Percentiles rank a stretch among this genome's conserved stretches.
Conservation (phyloP, 257 asterid genomes). For the Penstemon eatonii region DNA sequence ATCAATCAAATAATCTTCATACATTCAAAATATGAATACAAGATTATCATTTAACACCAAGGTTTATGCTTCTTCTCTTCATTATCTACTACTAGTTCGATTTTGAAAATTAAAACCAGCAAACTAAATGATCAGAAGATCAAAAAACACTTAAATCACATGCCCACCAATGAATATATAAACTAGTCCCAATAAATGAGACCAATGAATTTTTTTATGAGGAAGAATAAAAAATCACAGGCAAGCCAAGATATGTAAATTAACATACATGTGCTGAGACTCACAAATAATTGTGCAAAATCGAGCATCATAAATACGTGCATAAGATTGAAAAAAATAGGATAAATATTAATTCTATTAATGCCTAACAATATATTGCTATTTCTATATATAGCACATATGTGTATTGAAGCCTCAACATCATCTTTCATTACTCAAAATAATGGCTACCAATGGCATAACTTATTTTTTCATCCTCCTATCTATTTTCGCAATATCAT, state of each 20-base stretch:
- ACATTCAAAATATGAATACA: too few species aligned
- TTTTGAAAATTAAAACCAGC: neutral
- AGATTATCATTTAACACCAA: too few species aligned
- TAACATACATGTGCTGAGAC: neutral
- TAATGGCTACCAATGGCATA: slow-evolving; percentile 11
- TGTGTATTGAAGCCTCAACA: slow-evolving; percentile 5
- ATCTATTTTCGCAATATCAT: slow-evolving; percentile 10
- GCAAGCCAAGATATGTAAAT: neutral
- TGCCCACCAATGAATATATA: neutral
- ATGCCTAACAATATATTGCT: neutral
- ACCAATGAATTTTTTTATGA: neutral
- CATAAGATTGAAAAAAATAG: neutral
- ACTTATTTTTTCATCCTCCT: neutral
- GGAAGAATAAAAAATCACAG: neutral
- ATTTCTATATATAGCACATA: neutral
- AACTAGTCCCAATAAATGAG: neutral
- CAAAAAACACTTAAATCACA: neutral
- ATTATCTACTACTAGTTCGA: neutral
- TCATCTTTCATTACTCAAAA: neutral
- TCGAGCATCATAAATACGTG: neutral
- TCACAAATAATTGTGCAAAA: neutral
- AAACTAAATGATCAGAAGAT: neutral
- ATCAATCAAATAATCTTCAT: too few species aligned
- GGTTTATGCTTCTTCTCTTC: too few species aligned
- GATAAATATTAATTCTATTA: neutral